Percentiles rank a stretch among this genome's conserved stretches.
These are phyloP conservation scores for Hyphochytrium catenoides DNA, from an alignment of 352 stramenopile genomes.

Conservation along the genomic window DNA sequence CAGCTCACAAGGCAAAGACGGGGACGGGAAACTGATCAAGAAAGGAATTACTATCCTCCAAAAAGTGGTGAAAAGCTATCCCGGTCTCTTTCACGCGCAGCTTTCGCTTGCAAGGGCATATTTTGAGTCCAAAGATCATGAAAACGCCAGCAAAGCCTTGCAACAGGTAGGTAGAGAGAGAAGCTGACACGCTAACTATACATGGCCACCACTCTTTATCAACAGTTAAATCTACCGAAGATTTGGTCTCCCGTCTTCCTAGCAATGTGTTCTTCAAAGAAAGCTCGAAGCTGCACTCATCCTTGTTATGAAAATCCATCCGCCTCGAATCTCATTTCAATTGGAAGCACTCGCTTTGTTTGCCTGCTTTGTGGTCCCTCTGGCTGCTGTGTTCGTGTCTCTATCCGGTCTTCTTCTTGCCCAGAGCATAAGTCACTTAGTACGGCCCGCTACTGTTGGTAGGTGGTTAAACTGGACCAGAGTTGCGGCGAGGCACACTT, in stretches of 20 bases:
- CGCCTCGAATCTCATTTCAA: too few species aligned
- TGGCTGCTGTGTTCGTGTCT: too few species aligned
- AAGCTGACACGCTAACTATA: too few species aligned
- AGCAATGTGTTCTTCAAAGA: too few species aligned
- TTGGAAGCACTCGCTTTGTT: too few species aligned
- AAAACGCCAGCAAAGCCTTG: conserved; percentile 47
- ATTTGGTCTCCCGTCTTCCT: too few species aligned
- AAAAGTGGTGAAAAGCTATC: conserved; percentile 47
- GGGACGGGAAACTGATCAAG: conserved; percentile 6
- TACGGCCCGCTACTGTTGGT: neutral
- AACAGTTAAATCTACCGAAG: too few species aligned
- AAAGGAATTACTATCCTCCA: conserved; percentile 50
- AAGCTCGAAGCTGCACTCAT: too few species aligned
- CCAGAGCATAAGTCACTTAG: neutral
- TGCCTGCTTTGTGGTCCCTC: too few species aligned
- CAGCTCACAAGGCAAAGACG: conserved; percentile 11
- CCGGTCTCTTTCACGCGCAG: conserved; percentile 53
- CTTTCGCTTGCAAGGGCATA: conserved; percentile 52
- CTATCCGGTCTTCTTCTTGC: neutral
- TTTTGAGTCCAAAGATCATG: conserved; percentile 30
- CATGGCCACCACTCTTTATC: too few species aligned
- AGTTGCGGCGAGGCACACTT: conserved; percentile 43
- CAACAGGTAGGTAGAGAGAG: conserved; percentile 16
- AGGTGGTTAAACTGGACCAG: conserved; percentile 48
- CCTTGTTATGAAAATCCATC: too few species aligned